Evolutionary conservation across 139 green algal species (phyloP).

Genomic region (Auxenochlorella pyrenoidosa): DNA sequence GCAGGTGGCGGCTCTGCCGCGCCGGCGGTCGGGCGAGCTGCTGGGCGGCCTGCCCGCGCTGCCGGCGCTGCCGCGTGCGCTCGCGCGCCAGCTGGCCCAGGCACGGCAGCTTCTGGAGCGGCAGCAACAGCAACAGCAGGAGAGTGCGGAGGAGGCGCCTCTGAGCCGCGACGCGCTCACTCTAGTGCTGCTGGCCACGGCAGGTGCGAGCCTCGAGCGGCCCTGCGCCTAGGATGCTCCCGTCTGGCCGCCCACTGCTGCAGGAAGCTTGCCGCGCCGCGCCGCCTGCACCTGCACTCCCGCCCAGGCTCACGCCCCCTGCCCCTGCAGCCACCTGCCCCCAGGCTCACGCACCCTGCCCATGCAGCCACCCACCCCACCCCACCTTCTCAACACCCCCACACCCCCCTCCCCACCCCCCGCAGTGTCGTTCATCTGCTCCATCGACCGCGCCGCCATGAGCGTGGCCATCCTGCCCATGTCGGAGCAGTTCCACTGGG

Average conservation of each 20-base stretch:
- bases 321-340: too few species aligned
- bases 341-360: too few species aligned
- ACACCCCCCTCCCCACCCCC: background rate
- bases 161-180: background rate
- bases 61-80: background rate
- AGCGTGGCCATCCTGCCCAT: conserved; percentile 82
- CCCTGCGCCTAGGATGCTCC: background rate
- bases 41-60: background rate
- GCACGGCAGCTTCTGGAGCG: background rate
- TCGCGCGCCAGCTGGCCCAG: background rate
- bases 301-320: too few species aligned
- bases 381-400: too few species aligned
- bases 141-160: background rate
- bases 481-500: conserved; percentile 74
- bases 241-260: too few species aligned
- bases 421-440: conserved; percentile 69
- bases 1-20: background rate
- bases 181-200: conserved; percentile 5
- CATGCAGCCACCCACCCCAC: too few species aligned
- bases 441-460: conserved; percentile 81
- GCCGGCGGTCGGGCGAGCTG: background rate
- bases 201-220: background rate
- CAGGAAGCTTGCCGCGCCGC: too few species aligned
- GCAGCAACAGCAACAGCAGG: background rate
- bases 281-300: too few species aligned